Conservation (phyloP, 2,329 filamentous ascomycete species). For the Penicillium brasilianum region DNA sequence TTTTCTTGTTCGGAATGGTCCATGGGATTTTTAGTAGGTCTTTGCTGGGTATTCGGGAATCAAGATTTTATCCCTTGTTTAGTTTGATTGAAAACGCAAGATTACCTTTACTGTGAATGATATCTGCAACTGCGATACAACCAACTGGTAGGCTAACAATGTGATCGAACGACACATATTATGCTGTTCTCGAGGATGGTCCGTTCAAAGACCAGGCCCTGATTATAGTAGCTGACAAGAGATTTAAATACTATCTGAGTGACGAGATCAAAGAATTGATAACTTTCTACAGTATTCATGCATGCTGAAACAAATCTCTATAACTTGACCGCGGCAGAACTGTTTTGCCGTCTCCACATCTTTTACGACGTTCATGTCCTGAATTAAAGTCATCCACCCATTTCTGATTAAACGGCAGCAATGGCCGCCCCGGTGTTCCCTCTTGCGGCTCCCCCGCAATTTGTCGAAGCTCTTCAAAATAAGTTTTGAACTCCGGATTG, state of each 20-base stretch:
- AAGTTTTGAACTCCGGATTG: conserved; percentile 67
- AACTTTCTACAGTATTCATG: neutral
- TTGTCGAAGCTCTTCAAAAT: conserved; percentile 60
- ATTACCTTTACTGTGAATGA: too few species aligned
- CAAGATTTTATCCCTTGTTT: neutral
- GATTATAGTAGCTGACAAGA: too few species aligned
- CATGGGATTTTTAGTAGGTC: neutral
- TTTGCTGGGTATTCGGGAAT: neutral
- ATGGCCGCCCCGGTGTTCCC: conserved; percentile 44
- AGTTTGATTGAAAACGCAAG: too few species aligned
- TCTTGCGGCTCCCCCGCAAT: conserved; percentile 51
- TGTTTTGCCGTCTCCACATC: conserved; percentile 63
- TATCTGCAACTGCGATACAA: too few species aligned
- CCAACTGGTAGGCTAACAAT: too few species aligned
- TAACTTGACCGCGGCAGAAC: conserved; percentile 25
- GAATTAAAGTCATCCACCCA: conserved; percentile 56
- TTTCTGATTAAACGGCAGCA: conserved; percentile 51
- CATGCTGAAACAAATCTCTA: conserved; percentile 6
- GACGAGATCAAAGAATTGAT: neutral
- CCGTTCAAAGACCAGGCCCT: too few species aligned
- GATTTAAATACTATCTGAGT: neutral
- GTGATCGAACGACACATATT: too few species aligned
- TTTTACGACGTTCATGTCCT: conserved; percentile 61
- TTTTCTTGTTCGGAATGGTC: neutral
- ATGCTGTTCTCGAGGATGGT: too few species aligned